Evolutionary conservation across 1,284 basidiomycete species (phyloP).

Genomic region (Ceratobasidium sp.): DNA sequence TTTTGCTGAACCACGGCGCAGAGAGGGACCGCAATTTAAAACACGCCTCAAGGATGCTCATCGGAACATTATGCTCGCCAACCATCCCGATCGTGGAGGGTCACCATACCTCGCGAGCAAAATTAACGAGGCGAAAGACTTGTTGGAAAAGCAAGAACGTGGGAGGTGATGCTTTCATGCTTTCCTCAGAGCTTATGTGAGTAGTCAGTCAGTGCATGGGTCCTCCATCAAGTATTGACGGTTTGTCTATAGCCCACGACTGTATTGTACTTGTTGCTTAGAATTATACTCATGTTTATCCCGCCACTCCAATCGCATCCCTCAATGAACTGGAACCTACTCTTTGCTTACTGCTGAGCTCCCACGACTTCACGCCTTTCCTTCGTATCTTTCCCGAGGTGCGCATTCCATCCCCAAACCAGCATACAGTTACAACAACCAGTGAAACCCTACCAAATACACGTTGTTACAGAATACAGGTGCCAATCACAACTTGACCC

Average conservation of each 20-base stretch:
- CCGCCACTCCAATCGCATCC: background rate
- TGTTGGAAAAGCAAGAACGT: constrained; percentile 75
- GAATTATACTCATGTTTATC: background rate
- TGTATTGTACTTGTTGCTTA: background rate
- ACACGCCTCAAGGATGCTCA: constrained; percentile 88
- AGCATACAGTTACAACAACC: background rate
- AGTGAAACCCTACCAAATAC: background rate
- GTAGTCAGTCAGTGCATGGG: background rate
- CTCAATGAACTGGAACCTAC: background rate
- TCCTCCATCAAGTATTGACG: background rate
- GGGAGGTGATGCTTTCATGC: constrained; percentile 21
- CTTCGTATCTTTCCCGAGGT: background rate
- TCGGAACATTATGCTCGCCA: constrained; percentile 91
- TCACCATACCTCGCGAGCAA: constrained; percentile 98
- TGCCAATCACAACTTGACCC: background rate
- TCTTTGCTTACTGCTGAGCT: background rate
- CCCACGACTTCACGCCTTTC: background rate
- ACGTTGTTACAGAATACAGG: background rate
- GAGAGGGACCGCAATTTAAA: constrained; percentile 79
- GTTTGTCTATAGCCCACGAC: background rate
- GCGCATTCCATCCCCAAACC: background rate
- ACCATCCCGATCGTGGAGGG: constrained; percentile 96
- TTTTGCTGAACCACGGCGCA: constrained; percentile 53
- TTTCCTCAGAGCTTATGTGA: background rate
- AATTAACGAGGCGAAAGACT: constrained; percentile 92